Evolutionary conservation across 139 green algal species (phyloP).

Genomic region (Klebsormidium nitens): DNA sequence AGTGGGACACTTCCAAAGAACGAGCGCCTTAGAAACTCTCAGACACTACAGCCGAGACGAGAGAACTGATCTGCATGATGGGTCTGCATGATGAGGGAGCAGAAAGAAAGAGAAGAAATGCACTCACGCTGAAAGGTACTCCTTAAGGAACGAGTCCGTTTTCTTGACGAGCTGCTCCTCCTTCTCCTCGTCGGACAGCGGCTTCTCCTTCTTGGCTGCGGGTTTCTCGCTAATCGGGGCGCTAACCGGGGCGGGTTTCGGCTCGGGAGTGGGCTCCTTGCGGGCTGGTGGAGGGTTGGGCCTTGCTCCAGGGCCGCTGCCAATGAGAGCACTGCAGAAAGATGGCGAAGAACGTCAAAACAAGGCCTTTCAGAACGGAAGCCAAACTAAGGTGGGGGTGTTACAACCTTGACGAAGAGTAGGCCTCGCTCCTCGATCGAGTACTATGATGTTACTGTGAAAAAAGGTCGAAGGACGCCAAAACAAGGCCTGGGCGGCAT

Average conservation of each 20-base stretch:
- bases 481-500: too few relatives aligned
- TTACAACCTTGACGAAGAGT: too few relatives aligned
- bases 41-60: too few relatives aligned
- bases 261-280: not conserved
- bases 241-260: not conserved
- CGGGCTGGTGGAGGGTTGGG: not conserved
- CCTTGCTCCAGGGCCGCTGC: not conserved
- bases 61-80: too few relatives aligned
- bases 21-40: too few relatives aligned
- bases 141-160: slow-evolving; percentile 30
- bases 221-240: not conserved
- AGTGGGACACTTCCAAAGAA: too few relatives aligned
- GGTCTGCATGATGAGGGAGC: too few relatives aligned
- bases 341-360: not conserved
- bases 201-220: not conserved
- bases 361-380: not conserved
- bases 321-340: not conserved
- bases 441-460: too few relatives aligned
- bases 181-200: not conserved
- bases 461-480: too few relatives aligned
- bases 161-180: slow-evolving; percentile 32
- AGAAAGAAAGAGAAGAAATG: too few relatives aligned
- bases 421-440: too few relatives aligned
- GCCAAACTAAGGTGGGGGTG: too few relatives aligned
- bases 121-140: slow-evolving; percentile 33